phyloP scores from a whole-genome alignment of 768 basidiomycete genomes.

The Leccinum fibrillosum region DNA sequence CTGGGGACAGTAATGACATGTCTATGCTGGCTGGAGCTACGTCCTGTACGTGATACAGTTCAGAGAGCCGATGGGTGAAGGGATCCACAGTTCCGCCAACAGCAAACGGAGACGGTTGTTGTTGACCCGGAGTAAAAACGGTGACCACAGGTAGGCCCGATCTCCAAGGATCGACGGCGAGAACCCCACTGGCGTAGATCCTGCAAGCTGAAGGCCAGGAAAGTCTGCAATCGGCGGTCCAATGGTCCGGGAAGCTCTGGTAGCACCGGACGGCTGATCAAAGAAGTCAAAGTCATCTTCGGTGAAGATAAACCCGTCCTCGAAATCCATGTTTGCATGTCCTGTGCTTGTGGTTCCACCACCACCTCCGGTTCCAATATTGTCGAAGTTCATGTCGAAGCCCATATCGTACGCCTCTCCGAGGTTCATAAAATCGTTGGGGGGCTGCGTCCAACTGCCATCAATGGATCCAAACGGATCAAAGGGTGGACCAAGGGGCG shows the following conservation, averaged over 20 bases:
- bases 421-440: slow-evolving; percentile 36
- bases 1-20: slow-evolving; percentile 49
- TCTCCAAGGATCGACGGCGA: slow-evolving; percentile 33
- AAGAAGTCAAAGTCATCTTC: slow-evolving; percentile 92
- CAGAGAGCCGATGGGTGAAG: slow-evolving; percentile 21
- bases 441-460: slow-evolving; percentile 37
- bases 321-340: slow-evolving; percentile 45
- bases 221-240: slow-evolving; percentile 15
- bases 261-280: slow-evolving; percentile 49
- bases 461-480: slow-evolving; percentile 44
- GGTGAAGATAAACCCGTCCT: slow-evolving; percentile 58
- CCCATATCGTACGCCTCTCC: slow-evolving; percentile 42
- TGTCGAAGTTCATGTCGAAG: slow-evolving; percentile 44
- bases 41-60: slow-evolving; percentile 24
- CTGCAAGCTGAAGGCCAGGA: slow-evolving; percentile 31
- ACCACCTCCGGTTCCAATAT: slow-evolving; percentile 30
- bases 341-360: slow-evolving; percentile 22
- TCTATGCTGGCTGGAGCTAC: slow-evolving; percentile 36
- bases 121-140: slow-evolving; percentile 27
- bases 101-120: slow-evolving; percentile 28
- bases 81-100: slow-evolving; percentile 20
- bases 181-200: slow-evolving; percentile 33
- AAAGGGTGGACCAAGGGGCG: slow-evolving; percentile 31
- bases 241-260: slow-evolving; percentile 20
- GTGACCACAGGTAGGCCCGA: slow-evolving; percentile 22